Percentiles rank a stretch among this genome's conserved stretches.
Conservation (phyloP, 768 basidiomycete genomes). For the Russula sp. region DNA sequence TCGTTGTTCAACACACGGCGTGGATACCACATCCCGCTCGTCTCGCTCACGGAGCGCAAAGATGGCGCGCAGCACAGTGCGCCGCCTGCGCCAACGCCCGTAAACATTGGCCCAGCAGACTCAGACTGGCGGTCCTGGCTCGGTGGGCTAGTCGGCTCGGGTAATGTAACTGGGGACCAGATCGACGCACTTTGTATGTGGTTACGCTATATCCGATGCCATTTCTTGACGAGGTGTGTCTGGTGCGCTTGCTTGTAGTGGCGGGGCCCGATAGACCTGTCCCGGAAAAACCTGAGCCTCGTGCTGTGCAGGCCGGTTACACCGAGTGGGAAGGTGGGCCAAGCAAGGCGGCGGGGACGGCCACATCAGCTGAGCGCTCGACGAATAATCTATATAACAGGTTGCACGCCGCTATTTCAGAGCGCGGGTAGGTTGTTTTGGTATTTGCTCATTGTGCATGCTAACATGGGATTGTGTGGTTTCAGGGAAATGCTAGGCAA, state of each 20-base stretch:
- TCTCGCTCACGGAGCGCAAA: slow-evolving; percentile 41
- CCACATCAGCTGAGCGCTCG: slow-evolving; percentile 22
- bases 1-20: slow-evolving; percentile 55
- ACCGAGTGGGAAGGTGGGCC: slow-evolving; percentile 11
- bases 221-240: background rate
- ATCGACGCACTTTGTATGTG: slow-evolving; percentile 51
- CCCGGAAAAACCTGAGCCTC: slow-evolving; percentile 29
- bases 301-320: slow-evolving; percentile 1
- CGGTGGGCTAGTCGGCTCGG: slow-evolving; percentile 37
- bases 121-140: slow-evolving; percentile 42
- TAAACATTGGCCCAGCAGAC: slow-evolving; percentile 45
- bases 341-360: slow-evolving; percentile 16
- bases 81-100: slow-evolving; percentile 55
- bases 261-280: slow-evolving; percentile 59
- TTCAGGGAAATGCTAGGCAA: slow-evolving; percentile 56
- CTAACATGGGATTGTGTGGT: background rate
- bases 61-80: slow-evolving; percentile 26
- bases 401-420: slow-evolving; percentile 42
- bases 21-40: slow-evolving; percentile 41
- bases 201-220: background rate
- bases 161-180: slow-evolving; percentile 47
- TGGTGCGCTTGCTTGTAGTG: slow-evolving; percentile 34
- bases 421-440: slow-evolving; percentile 47
- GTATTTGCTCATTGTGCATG: background rate
- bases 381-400: slow-evolving; percentile 27